A percentile compares a stretch with the other conserved stretches of the same genome.
These are phyloP conservation scores for Themeda triandra DNA, from an alignment of 176 grass and related monocot genomes.

Conservation along the genomic window DNA sequence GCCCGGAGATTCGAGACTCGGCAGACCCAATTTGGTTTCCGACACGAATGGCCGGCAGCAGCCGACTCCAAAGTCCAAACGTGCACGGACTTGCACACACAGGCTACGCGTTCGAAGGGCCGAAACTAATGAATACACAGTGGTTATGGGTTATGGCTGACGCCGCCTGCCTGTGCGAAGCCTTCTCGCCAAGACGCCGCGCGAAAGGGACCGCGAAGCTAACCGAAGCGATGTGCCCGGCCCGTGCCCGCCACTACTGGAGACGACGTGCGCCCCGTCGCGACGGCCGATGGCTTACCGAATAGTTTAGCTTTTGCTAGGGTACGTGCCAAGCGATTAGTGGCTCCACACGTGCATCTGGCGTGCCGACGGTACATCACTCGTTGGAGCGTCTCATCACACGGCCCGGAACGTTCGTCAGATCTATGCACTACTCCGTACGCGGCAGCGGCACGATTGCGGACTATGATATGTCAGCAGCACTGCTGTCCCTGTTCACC, in stretches of 20 bases:
- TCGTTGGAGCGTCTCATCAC: too few species aligned
- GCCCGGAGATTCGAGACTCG: background rate
- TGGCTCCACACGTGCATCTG: background rate
- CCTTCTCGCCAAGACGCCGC: background rate
- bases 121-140: too few species aligned
- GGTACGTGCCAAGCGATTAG: background rate
- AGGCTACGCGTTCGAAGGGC: background rate
- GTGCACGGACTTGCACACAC: too few species aligned
- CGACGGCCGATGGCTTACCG: slow-evolving; percentile 2
- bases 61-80: background rate
- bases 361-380: background rate
- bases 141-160: too few species aligned
- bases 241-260: too few species aligned
- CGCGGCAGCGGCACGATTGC: too few species aligned
- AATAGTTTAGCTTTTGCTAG: background rate
- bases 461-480: too few species aligned
- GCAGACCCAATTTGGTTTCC: background rate
- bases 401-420: background rate
- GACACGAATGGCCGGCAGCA: background rate
- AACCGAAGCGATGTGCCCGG: background rate
- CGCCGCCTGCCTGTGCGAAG: too few species aligned
- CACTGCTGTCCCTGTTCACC: too few species aligned
- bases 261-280: background rate
- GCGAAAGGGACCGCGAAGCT: slow-evolving; percentile 14
- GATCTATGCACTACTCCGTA: too few species aligned